Evolutionary conservation across 2,329 filamentous ascomycete genomes (phyloP).

Genomic region (Basipetospora chlamydospora): DNA sequence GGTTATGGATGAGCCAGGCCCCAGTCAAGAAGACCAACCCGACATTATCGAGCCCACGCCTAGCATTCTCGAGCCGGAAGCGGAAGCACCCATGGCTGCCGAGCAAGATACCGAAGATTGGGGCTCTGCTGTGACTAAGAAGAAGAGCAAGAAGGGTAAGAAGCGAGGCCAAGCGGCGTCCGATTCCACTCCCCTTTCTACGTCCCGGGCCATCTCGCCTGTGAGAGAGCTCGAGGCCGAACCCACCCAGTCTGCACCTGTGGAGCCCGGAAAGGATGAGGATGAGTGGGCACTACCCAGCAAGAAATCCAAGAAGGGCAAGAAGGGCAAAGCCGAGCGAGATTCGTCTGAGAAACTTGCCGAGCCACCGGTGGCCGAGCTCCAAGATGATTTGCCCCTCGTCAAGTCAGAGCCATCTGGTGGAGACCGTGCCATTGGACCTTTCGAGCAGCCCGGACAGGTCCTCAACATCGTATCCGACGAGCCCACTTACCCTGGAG

Average conservation of each 20-base stretch:
- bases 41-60: too few relatives aligned
- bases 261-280: constrained; percentile 1
- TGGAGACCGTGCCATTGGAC: too few relatives aligned
- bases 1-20: not conserved
- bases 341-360: not conserved
- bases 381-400: too few relatives aligned
- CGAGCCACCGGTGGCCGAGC: too few relatives aligned
- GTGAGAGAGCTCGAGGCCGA: not conserved
- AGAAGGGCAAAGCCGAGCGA: constrained; percentile 1
- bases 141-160: constrained; percentile 15
- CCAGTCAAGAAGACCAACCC: too few relatives aligned
- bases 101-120: too few relatives aligned
- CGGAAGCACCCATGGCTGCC: too few relatives aligned
- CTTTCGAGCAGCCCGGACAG: too few relatives aligned
- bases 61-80: too few relatives aligned
- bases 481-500: not conserved
- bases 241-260: not conserved
- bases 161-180: constrained; percentile 11
- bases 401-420: too few relatives aligned
- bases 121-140: too few relatives aligned
- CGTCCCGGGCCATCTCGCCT: not conserved
- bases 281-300: constrained; percentile 10
- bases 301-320: constrained; percentile 17
- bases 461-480: too few relatives aligned
- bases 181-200: not conserved